Evolutionary conservation across 2,329 filamentous ascomycete genomes (phyloP).

Genomic region (Colletotrichum sp.): DNA sequence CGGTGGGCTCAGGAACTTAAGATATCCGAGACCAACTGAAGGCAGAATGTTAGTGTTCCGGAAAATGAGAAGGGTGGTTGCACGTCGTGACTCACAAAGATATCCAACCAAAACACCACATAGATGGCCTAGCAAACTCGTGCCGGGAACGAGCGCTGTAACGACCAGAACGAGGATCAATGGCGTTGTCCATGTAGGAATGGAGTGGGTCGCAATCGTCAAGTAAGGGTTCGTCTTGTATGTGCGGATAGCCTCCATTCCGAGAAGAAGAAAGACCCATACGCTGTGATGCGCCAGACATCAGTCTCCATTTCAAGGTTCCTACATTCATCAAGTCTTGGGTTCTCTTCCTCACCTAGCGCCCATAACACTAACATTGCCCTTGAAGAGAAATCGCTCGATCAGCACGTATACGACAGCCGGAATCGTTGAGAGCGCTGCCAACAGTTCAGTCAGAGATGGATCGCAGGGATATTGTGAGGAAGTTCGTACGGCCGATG

Average conservation of each 20-base stretch:
- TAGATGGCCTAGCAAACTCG: conserved; percentile 85
- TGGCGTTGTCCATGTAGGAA: conserved; percentile 93
- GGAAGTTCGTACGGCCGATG: conserved; percentile 79
- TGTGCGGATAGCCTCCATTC: conserved; percentile 84
- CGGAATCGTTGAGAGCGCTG: conserved; percentile 81
- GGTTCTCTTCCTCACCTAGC: conserved; percentile 66
- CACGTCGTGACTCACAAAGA: conserved; percentile 62
- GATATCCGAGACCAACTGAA: conserved; percentile 81
- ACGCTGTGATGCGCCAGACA: conserved; percentile 59
- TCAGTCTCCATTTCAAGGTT: background rate
- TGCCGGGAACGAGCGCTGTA: conserved; percentile 78
- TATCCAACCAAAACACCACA: conserved; percentile 87
- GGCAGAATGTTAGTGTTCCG: background rate
- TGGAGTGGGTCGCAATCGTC: conserved; percentile 64
- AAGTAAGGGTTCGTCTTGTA: conserved; percentile 83
- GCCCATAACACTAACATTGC: conserved; percentile 79
- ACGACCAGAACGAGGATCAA: conserved; percentile 78
- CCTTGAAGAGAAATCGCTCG: conserved; percentile 73
- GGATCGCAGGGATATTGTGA: background rate
- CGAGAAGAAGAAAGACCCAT: conserved; percentile 90
- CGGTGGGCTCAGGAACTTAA: conserved; percentile 88
- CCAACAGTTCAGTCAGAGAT: conserved; percentile 20
- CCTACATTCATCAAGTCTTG: background rate
- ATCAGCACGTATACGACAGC: conserved; percentile 81
- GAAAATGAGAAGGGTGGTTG: background rate